Conservation (phyloP, 192 early-diverging fungal genomes). For the Obelidium mucronatum region DNA sequence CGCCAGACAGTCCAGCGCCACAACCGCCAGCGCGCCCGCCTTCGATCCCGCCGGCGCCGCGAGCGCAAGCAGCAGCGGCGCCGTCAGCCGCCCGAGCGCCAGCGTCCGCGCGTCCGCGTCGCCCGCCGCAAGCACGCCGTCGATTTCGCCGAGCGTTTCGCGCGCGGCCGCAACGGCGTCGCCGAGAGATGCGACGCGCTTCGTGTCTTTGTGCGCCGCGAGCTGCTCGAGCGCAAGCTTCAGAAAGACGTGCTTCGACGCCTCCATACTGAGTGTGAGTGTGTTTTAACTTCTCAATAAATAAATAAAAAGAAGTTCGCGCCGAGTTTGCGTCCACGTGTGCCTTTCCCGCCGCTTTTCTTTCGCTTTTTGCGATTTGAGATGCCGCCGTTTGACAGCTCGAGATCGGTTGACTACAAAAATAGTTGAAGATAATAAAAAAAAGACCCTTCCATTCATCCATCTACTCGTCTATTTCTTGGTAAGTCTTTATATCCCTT, state of each 20-base stretch:
- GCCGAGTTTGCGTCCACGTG: background rate
- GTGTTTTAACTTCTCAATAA: background rate
- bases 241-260: constrained; percentile 54
- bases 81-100: constrained; percentile 6
- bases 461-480: no score
- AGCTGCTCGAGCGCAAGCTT: constrained; percentile 54
- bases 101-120: constrained; percentile 8
- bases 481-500: no score
- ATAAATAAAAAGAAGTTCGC: background rate
- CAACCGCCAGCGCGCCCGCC: constrained; percentile 60
- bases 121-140: background rate
- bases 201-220: constrained; percentile 45
- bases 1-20: constrained; percentile 82
- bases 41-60: constrained; percentile 70
- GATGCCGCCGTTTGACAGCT: background rate
- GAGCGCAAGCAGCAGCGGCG: constrained; percentile 68
- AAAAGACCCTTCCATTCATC: no score
- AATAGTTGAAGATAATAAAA: no score
- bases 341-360: background rate
- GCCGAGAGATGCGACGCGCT: constrained; percentile 40
- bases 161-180: constrained; percentile 43
- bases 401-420: no score
- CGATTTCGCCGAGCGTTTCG: constrained; percentile 26
- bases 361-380: background rate
- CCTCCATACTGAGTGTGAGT: background rate